These are phyloP conservation scores for Mediolabrus comicus DNA, from an alignment of 108 stramenopile species.

Conservation along the genomic window DNA sequence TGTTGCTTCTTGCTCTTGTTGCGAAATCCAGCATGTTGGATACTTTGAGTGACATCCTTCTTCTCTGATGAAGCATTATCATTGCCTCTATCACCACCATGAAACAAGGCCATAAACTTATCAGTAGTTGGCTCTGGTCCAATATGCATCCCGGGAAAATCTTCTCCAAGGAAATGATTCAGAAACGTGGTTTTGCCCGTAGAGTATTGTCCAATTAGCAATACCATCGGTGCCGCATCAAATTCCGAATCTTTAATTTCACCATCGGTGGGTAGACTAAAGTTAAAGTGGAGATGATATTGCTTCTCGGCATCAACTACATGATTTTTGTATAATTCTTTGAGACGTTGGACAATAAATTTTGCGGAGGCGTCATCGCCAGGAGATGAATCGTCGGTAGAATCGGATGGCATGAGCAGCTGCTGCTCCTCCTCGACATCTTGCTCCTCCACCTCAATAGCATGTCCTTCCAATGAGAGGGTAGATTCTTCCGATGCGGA, in stretches of 20 bases:
- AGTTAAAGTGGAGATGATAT: conserved; percentile 39
- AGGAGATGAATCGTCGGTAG: neutral
- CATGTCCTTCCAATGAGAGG: neutral
- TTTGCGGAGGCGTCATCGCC: conserved; percentile 22
- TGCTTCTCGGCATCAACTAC: conserved; percentile 18
- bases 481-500: neutral
- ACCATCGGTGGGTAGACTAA: conserved; percentile 41
- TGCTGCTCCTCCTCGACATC: neutral
- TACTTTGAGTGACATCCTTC: neutral
- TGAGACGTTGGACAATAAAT: conserved; percentile 23
- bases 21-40: conserved; percentile 17
- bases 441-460: neutral
- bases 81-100: conserved; percentile 36
- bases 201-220: conserved; percentile 86
- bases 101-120: conserved; percentile 54
- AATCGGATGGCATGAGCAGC: neutral
- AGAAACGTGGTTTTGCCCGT: conserved; percentile 83
- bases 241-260: conserved; percentile 68
- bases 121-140: conserved; percentile 81
- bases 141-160: conserved; percentile 83
- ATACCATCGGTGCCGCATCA: conserved; percentile 83
- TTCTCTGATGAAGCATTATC: neutral
- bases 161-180: conserved; percentile 41
- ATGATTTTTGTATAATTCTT: conserved; percentile 25
- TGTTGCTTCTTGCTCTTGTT: neutral